phyloP scores from a whole-genome alignment of 1,284 basidiomycete genomes.

The Ustilago curta region DNA sequence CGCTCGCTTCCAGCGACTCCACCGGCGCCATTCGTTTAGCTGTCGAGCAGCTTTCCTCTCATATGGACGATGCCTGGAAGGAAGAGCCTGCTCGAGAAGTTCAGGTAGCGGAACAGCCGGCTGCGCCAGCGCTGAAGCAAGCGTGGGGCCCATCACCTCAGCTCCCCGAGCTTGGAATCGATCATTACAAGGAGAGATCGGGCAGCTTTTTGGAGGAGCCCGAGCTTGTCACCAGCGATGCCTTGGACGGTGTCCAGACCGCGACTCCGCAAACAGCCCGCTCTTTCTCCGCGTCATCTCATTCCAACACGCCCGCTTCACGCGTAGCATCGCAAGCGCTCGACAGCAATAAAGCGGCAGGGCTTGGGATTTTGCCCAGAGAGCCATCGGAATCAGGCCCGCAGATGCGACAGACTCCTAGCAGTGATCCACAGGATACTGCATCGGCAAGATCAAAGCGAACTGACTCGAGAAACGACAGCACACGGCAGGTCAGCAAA shows the following conservation, averaged over 20 bases:
- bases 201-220: constrained; percentile 57
- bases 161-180: constrained; percentile 48
- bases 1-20: constrained; percentile 30
- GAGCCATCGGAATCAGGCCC: not conserved
- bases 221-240: constrained; percentile 17
- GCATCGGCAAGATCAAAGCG: not conserved
- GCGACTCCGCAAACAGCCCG: not conserved
- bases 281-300: constrained; percentile 7
- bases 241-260: not conserved
- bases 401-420: not conserved
- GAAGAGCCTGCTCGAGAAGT: constrained; percentile 28
- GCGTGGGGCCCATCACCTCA: constrained; percentile 54
- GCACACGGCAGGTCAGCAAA: not conserved
- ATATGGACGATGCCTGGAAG: constrained; percentile 58
- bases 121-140: constrained; percentile 16
- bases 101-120: constrained; percentile 5
- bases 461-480: not conserved
- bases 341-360: constrained; percentile 9
- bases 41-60: constrained; percentile 48
- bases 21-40: constrained; percentile 42
- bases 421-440: not conserved
- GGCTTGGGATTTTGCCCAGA: constrained; percentile 21
- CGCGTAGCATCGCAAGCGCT: not conserved
- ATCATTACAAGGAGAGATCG: constrained; percentile 36
- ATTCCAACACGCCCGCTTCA: constrained; percentile 1